Base-by-base conservation (phyloP, 345 rosid species). In the Boechera divaricarpa region DNA sequence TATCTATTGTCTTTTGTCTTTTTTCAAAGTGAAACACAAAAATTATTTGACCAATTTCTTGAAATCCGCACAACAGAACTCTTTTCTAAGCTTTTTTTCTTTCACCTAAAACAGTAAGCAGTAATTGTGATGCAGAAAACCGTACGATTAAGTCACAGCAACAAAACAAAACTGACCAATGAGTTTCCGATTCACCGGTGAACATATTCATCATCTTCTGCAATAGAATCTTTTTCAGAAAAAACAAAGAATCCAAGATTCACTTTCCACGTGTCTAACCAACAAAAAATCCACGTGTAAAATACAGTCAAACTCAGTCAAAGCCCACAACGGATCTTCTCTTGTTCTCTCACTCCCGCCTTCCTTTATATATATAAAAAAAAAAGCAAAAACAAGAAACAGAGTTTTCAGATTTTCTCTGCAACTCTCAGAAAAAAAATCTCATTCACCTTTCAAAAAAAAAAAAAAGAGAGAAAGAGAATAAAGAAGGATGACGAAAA, bases 401-500 rank as follows among this genome's bases (percentile, higher is more conserved):
- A 67, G 74, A 67, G 78, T 13, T n/a, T 69, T 63, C 62, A 13
- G 39, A 63, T 63, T 48, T 48, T 72, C 73, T 72, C 77, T 78
- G 77, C 72, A 49, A 71, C 76, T 63, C 81, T 42, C 57, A 16
- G 49, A 72, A 38, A 38, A 8, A 38, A 72, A 26, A 49, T 66
- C 64, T 9, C 36, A 3, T 70, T 75, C 6, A 61, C 63, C 70
- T 31, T 36, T 70, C 10, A 28, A 13, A 38, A 1, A 57, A 10
- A 32, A 38, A 5, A 59, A 1, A 44, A 2, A 55, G 1, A 63
- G 32, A 77, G 16, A 53, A 3, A n/a, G 11, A 61, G 36, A 28
- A 3, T 3, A 32, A 31, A 10, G 15, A 65, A 69, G 48, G 32
- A 90, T 89, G 96, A 75, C 89, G 26, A 89, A 86, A 82, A 84